Evolutionary conservation across 2,329 filamentous ascomycete species (phyloP).

Genomic region (Colletotrichum sp.): DNA sequence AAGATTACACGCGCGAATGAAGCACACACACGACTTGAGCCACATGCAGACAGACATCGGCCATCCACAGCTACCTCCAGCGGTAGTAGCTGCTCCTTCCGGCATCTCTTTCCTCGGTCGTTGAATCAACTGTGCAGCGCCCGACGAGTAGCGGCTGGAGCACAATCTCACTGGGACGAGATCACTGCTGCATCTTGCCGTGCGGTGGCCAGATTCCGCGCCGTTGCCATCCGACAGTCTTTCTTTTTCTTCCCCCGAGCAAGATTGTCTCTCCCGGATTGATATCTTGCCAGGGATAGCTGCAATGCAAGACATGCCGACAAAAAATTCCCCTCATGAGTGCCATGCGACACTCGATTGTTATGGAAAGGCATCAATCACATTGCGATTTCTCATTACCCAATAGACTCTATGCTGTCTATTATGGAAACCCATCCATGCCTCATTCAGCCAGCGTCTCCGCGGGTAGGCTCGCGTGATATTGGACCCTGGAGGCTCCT

Average conservation of each 20-base stretch:
- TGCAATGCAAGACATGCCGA: background rate
- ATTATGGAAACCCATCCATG: background rate
- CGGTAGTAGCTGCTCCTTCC: background rate
- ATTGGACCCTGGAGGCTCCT: background rate
- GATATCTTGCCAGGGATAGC: background rate
- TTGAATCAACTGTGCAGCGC: background rate
- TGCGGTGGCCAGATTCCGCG: background rate
- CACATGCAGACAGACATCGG: background rate
- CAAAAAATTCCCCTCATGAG: background rate
- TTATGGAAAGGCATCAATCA: no score
- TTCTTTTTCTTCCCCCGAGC: background rate
- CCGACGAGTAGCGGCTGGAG: background rate
- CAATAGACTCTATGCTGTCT: background rate
- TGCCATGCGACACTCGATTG: background rate
- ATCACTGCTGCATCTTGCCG: background rate
- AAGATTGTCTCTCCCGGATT: background rate
- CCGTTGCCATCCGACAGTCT: background rate
- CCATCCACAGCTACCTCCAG: background rate
- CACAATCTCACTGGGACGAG: background rate
- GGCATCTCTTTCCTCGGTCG: background rate
- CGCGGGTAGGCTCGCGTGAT: background rate
- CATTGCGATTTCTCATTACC: background rate
- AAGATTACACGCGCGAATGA: background rate
- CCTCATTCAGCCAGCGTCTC: background rate
- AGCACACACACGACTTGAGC: background rate